Evolutionary conservation across 257 asterid species (phyloP), one percentile per base, ranked within the genome.

Genomic region (Echites panduratus): DNA sequence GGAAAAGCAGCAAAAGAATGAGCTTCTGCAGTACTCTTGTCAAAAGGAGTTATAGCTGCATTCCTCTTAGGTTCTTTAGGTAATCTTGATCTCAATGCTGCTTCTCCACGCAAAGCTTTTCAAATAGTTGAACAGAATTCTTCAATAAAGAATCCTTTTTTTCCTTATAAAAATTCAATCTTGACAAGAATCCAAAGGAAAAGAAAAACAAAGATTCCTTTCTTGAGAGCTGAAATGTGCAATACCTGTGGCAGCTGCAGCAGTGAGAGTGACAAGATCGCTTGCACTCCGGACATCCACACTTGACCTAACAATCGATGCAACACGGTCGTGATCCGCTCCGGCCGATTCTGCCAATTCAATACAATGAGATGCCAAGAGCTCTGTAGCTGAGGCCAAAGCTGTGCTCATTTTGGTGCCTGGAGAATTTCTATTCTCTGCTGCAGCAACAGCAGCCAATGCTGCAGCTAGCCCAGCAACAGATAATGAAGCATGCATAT

Each of bases 191-290:
- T 24, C 66, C 13, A 61, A 61, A 32, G 3, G 38, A 32, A 32
- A 32, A 32, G n/a, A 27, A 27, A 4, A 7, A 0, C 20, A 24
- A 32, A 47, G 27, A 59, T 50, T 70, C 63, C 29, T 49, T 22
- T 62, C 7, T 19, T 32, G 19, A 1, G 29, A 1, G 45, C 9
- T 9, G 8, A 74, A 49, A 53, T 12, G 38, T 7, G 12, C 26
- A 68, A 52, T 86, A 90, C 98, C 96, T 32, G 97, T 90, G 27
- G 98, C 98, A 70, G 97, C 97, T 45, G 94, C 91, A 68, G 98
- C 98, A 53, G 97, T 90, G 38, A 90, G 73, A 78, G 97, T 93
- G 13, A 78, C 77, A 17, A 93, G 85, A 83, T 93, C 89, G 53
- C 96, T 90, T 9, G 96, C 88, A 14, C 84, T 78, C 19, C 79